Conservation (phyloP, 371 early-diverging fungal species). For the Actinomortierella ambigua region DNA sequence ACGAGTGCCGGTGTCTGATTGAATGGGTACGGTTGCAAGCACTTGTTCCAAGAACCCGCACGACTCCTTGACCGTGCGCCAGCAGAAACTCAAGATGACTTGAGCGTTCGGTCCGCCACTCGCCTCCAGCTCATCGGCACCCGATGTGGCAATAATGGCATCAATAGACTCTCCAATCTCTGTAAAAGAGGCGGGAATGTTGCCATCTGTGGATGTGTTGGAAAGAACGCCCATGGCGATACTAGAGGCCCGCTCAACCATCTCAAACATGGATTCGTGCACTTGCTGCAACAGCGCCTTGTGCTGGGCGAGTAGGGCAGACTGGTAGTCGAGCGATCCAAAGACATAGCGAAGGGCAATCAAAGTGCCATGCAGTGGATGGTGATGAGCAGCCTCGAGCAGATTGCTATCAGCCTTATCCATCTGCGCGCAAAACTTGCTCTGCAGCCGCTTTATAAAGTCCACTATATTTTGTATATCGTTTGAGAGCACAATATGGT, state of each 20-base stretch:
- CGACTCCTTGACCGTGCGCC: conserved; percentile 92
- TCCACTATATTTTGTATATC: conserved; percentile 22
- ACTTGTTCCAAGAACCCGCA: conserved; percentile 54
- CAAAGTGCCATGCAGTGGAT: conserved; percentile 78
- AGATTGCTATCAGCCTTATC: conserved; percentile 63
- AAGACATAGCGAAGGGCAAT: conserved; percentile 73
- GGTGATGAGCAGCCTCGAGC: conserved; percentile 69
- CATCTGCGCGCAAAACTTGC: conserved; percentile 57
- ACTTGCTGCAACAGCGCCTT: conserved; percentile 52
- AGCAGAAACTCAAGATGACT: conserved; percentile 88
- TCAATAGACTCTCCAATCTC: conserved; percentile 76
- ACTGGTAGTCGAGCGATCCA: conserved; percentile 57
- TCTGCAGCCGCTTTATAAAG: conserved; percentile 59
- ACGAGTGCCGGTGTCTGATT: conserved; percentile 34
- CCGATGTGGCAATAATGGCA: conserved; percentile 51
- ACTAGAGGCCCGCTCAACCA: conserved; percentile 59
- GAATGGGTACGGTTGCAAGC: conserved; percentile 30
- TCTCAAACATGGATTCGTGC: conserved; percentile 48
- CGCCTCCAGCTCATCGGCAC: conserved; percentile 40
- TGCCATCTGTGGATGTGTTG: conserved; percentile 84
- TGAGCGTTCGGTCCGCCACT: conserved; percentile 79
- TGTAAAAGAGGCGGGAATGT: conserved; percentile 73
- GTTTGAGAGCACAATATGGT: background rate
- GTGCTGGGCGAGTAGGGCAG: conserved; percentile 40
- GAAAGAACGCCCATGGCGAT: conserved; percentile 74